A percentile compares a stretch with the other conserved stretches of the same genome.
phyloP scores from a whole-genome alignment of 768 basidiomycete genomes.

The Podaxis sp. region DNA sequence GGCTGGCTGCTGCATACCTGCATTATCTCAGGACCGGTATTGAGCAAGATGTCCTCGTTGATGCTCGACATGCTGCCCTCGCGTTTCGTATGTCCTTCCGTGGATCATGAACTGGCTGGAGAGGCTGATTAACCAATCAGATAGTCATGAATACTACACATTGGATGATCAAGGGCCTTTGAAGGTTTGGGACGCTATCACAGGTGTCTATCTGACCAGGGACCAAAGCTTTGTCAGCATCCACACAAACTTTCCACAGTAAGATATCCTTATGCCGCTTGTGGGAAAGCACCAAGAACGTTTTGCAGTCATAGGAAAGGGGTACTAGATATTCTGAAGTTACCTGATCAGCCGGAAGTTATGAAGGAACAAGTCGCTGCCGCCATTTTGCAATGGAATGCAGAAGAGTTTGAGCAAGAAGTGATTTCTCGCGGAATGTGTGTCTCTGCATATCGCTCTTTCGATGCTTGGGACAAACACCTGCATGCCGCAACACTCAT shows the following conservation, averaged over 20 bases:
- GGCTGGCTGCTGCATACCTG: conserved; percentile 52
- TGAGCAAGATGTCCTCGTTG: conserved; percentile 48
- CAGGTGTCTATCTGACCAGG: conserved; percentile 55
- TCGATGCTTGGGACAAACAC: conserved; percentile 49
- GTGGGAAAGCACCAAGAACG: not conserved
- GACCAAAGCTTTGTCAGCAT: conserved; percentile 50
- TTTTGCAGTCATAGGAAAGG: conserved; percentile 47
- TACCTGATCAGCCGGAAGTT: conserved; percentile 29
- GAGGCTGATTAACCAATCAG: conserved; percentile 25
- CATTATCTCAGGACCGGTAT: conserved; percentile 45
- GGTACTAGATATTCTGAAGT: conserved; percentile 44
- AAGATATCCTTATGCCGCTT: conserved; percentile 17
- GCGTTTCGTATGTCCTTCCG: conserved; percentile 45
- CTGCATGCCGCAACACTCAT: conserved; percentile 44
- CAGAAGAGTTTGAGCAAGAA: conserved; percentile 46
- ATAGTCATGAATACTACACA: conserved; percentile 52
- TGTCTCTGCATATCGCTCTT: conserved; percentile 49
- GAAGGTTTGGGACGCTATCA: conserved; percentile 46
- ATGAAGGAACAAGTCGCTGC: conserved; percentile 37
- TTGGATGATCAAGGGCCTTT: conserved; percentile 36
- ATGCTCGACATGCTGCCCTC: conserved; percentile 56
- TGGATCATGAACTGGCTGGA: not conserved
- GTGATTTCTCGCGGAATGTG: conserved; percentile 47
- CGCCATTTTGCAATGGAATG: conserved; percentile 41
- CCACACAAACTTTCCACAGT: conserved; percentile 70